Conservation (phyloP, 2,329 filamentous ascomycete genomes). For the Microdochium paspali region DNA sequence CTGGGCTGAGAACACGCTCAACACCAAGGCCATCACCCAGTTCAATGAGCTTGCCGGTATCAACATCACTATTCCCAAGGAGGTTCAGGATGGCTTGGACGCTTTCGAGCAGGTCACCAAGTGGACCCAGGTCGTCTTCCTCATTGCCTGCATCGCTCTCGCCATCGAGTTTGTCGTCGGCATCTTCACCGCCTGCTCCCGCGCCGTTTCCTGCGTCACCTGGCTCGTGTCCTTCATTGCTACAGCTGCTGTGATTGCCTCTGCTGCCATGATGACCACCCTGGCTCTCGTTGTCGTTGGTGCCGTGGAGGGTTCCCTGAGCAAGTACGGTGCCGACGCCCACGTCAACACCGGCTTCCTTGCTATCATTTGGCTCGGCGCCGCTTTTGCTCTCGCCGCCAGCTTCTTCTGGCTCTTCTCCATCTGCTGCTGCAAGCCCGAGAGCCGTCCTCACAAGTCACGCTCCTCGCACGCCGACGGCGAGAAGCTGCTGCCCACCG, state of each 20-base stretch:
- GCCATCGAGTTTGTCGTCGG: slow-evolving; percentile 66
- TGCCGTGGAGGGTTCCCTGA: slow-evolving; percentile 55
- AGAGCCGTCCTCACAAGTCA: slow-evolving; percentile 28
- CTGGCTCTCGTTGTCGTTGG: slow-evolving; percentile 62
- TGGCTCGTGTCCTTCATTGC: slow-evolving; percentile 65
- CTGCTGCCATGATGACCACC: slow-evolving; percentile 65
- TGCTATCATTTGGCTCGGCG: slow-evolving; percentile 67
- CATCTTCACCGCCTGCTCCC: slow-evolving; percentile 73
- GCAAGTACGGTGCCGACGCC: slow-evolving; percentile 62
- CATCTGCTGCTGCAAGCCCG: slow-evolving; percentile 79
- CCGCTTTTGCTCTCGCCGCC: slow-evolving; percentile 65
- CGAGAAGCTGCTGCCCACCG: slow-evolving; percentile 41
- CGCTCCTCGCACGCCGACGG: slow-evolving; percentile 19
- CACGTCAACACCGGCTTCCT: slow-evolving; percentile 62
- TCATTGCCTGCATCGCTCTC: slow-evolving; percentile 63
- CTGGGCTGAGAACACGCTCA: slow-evolving; percentile 68
- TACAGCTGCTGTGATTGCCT: slow-evolving; percentile 42
- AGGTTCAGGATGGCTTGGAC: slow-evolving; percentile 57
- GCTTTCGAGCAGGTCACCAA: slow-evolving; percentile 65
- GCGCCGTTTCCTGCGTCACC: slow-evolving; percentile 72
- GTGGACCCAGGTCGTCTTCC: slow-evolving; percentile 78
- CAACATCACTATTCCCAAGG: slow-evolving; percentile 56
- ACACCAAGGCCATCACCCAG: slow-evolving; percentile 52
- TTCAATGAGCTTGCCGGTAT: slow-evolving; percentile 37
- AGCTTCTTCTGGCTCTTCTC: slow-evolving; percentile 87